Evolutionary conservation across 768 basidiomycete species (phyloP).

Genomic region (Phylloporus sp.): DNA sequence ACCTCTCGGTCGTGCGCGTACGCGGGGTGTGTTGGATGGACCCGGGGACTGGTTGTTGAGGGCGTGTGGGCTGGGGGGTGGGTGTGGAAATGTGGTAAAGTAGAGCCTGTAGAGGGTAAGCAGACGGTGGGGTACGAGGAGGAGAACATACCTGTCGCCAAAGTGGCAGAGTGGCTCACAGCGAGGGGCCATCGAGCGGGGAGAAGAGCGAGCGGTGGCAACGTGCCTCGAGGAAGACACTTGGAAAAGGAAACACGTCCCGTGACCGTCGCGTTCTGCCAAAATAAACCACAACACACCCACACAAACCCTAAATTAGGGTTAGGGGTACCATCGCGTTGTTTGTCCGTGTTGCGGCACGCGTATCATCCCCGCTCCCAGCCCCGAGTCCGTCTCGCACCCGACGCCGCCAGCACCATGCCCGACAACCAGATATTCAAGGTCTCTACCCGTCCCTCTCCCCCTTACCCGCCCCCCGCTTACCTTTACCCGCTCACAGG

Average conservation of each 20-base stretch:
- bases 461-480: not conserved
- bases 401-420: too few species aligned
- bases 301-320: constrained; percentile 19
- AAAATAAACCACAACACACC: constrained; percentile 21
- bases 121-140: not conserved
- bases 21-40: constrained; percentile 50
- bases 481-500: constrained; percentile 47
- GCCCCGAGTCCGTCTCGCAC: too few species aligned
- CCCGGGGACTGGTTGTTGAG: constrained; percentile 61
- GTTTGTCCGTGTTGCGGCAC: constrained; percentile 41
- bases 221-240: constrained; percentile 28
- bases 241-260: constrained; percentile 33
- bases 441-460: constrained; percentile 38
- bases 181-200: constrained; percentile 37
- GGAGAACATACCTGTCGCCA: constrained; percentile 58
- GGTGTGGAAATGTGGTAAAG: constrained; percentile 85
- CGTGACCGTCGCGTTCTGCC: constrained; percentile 35
- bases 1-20: constrained; percentile 57
- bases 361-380: constrained; percentile 23
- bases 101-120: constrained; percentile 57
- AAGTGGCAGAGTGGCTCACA: constrained; percentile 82
- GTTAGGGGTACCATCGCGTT: constrained; percentile 31
- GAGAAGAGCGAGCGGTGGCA: constrained; percentile 25
- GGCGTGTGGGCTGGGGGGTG: constrained; percentile 58
- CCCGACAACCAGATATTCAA: constrained; percentile 88